Evolutionary conservation across 2,329 filamentous ascomycete species (phyloP), one percentile per base, ranked within the genome.

Genomic region (Pestalotiopsis sp.): DNA sequence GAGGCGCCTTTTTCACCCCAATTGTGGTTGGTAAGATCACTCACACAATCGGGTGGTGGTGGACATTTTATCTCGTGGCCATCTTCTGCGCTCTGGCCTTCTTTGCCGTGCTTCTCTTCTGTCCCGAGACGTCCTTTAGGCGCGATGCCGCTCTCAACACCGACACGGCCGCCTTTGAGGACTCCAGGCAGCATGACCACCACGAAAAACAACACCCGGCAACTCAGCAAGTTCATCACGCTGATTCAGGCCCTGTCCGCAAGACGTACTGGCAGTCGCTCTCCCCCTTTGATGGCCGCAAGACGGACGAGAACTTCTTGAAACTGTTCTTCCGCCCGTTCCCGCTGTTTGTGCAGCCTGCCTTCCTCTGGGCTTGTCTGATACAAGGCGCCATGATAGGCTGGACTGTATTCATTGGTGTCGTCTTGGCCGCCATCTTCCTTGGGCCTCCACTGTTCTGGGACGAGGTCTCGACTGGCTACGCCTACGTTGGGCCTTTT

Each of bases 391-490:
- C 93, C 4, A 89, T 97, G 76, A 97, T 98, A 75, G 95, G 95
- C 72, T 98, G 95, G 95, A 97, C 95, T 1, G 93, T 98, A 17
- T 93, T 98, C 76, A 95, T 97, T 72, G 92, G 93, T 68, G 91
- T 96, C 70, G 90, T 96, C 72, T 83, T 97, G 60, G 92, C 91
- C n/a, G 89, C 91, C 69, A 91, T 97, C 72, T 95, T 96, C 82
- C 86, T 97, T 61, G 91, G 91, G 2, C 91, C 92, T 2, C 93
- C 93, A 0, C 88, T 95, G 55, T 96, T 90, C 84, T 97, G 95
- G 87, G 85, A 89, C 74, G 91, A 96, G 80, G 89, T 93, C 65
- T 82, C 93, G 75, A 93, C 93, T 1, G 95, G 95, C n/a, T 94
- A 95, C 78, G 88, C 94, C 68, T 97, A 98, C 81, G 91, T 91